Evolutionary conservation across 225 moss, liverwort and hornwort species (phyloP).

Genomic region (Bryum argenteum): DNA sequence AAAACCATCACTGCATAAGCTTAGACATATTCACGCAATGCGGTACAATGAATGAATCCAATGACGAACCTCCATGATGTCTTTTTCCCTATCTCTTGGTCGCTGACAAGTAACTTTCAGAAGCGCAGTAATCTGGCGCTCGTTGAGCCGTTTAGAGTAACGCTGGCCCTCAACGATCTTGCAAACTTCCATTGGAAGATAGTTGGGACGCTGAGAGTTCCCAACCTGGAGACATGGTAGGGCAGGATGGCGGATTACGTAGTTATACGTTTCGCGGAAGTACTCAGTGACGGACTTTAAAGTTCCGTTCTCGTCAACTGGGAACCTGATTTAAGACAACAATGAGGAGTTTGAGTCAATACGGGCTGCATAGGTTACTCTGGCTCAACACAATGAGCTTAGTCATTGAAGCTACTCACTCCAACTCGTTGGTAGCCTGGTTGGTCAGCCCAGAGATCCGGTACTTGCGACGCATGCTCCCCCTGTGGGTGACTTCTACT

Average conservation of each 20-base stretch:
- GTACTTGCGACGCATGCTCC: constrained; percentile 93
- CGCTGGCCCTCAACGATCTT: constrained; percentile 96
- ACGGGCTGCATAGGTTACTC: fast-evolving
- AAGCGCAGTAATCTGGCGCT: constrained; percentile 82
- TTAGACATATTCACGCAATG: fast-evolving
- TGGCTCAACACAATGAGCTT: fast-evolving
- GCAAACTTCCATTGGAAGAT: constrained; percentile 95
- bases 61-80: constrained; percentile 65
- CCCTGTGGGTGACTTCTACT: constrained; percentile 96
- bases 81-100: constrained; percentile 77
- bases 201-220: constrained; percentile 77
- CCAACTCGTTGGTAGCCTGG: constrained; percentile 78
- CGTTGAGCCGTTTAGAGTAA: constrained; percentile 75
- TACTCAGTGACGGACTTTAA: constrained; percentile 87
- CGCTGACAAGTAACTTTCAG: constrained; percentile 89
- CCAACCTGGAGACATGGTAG: constrained; percentile 93
- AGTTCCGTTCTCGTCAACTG: constrained; percentile 82
- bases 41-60: fast-evolving
- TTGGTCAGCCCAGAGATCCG: constrained; percentile 84
- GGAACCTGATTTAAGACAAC: constrained; percentile 56
- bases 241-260: constrained; percentile 62
- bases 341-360: not conserved
- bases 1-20: not conserved
- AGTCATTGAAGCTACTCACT: constrained; percentile 40
- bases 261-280: constrained; percentile 84